Base-by-base conservation (phyloP, 345 rosid genomes). In the Salix viminalis region DNA sequence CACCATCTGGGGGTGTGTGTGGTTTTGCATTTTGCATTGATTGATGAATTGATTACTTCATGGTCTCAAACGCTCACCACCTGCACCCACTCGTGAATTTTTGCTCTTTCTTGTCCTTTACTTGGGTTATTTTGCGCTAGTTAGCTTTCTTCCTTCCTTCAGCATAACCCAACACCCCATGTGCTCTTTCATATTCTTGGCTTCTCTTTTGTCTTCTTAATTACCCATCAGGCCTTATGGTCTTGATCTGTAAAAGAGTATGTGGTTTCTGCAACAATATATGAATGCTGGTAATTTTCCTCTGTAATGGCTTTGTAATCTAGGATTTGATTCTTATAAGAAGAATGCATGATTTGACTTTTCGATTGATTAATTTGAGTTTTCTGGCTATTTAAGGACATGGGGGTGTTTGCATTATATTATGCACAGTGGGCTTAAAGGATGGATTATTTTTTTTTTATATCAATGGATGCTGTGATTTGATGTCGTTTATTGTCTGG, bases 181-280 rank as follows among this genome's bases (percentile, higher is more conserved):
- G 23, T 68, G 44, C 34, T 24, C 52, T 60, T 54, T 64, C 70
- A 68, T 69, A 60, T 41, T 10, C 21, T 24, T 18, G 12, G 44
- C 48, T 4, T 28, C 24, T 26, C 39, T 24, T n/a, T 61, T 56
- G 32, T 4, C 28, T 30, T 9, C 28, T 37, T 34, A 26, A 8
- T 10, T 36, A 72, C 66, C 75, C 71, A 30, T 42, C 7, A 32
- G 64, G 64, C 58, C 64, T 14, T 48, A 21, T 32, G 70, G 41
- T 74, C 61, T 75, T 75, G 71, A 75, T 75, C 77, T 66, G 18
- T 26, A 6, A 36, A 23, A 15, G 37, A 42, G 15, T 65, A 16
- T n/a, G 32, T 41, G 70, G n/a, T 52, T 75, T 32, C 32, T 58
- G 21, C 30, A 41, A 24, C 52, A 42, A n/a, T 48, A 3, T 50